Evolutionary conservation across 257 asterid species (phyloP), one percentile per base, ranked within the genome.

Genomic region (Solanum megistacrolobum): DNA sequence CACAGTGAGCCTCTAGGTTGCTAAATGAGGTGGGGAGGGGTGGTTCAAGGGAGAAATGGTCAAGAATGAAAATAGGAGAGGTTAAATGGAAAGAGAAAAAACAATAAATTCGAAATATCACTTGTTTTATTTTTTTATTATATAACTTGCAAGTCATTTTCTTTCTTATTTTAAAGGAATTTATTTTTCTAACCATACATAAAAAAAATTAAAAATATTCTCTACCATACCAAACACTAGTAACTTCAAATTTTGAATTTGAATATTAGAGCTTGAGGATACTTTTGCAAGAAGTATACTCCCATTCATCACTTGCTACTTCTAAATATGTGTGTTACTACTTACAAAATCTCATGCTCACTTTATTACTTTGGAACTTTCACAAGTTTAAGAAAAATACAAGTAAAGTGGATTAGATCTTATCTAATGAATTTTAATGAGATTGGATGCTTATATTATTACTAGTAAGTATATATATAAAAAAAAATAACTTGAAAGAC

Each of bases 371-470:
- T 62, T 23, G 71, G 14, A 62, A 62, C 71, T 62, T 62, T 62
- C 66, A 18, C n/a, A 55, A 55, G 65, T 7, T 18, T 2, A 9
- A 9, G 10, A 55, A 55, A 55, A 55, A 55, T 18, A 55, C 10
- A 55, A 55, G 0, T 55, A 55, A 55, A 55, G 9, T 0, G 0
- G 1, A 6, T 0, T 52, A 55, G 65, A 0, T 55, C 1, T 55
- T 55, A 55, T 55, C 8, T 55, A 1, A 55, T 1, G 0, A 55
- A 55, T 18, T 0, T 55, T 18, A 18, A 55, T 55, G 0, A 55
- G 23, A 55, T 55, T 48, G 2, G 3, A 55, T 0, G 4, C 2
- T 55, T 18, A 3, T 55, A 55, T 55, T 18, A 18, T 55, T 55
- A 6, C 1, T 18, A 18, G 65, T 0, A 52, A 52, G 4, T 48